Percentiles rank a stretch among this genome's conserved stretches.
phyloP scores from a whole-genome alignment of 2,329 filamentous ascomycete genomes.

The Thielaviopsis punctulata region DNA sequence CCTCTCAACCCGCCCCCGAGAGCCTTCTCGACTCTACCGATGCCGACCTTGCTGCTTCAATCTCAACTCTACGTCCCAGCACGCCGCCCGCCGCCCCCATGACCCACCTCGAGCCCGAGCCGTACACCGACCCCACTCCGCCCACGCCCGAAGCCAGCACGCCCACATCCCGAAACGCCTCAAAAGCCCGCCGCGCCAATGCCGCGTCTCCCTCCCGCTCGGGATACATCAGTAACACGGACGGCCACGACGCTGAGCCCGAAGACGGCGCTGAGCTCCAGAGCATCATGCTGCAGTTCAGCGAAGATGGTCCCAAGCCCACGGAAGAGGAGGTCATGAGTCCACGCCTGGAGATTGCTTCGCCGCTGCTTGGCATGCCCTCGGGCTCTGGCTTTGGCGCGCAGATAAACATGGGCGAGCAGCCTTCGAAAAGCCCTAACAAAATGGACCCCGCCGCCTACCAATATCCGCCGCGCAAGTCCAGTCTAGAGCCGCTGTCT shows the following conservation, averaged over 20 bases:
- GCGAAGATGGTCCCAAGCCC: slow-evolving; percentile 52
- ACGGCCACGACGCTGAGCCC: slow-evolving; percentile 31
- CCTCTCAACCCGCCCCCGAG: neutral
- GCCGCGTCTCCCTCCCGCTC: slow-evolving; percentile 37
- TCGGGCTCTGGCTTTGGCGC: slow-evolving; percentile 15
- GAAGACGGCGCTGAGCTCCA: slow-evolving; percentile 76
- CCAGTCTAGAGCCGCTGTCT: slow-evolving; percentile 62
- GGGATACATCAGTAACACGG: slow-evolving; percentile 38
- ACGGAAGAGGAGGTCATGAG: slow-evolving; percentile 81
- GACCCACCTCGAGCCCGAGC: slow-evolving; percentile 30
- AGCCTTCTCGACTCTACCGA: neutral
- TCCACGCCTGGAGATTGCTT: slow-evolving; percentile 65
- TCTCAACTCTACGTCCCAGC: slow-evolving; percentile 31
- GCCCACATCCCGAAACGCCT: slow-evolving; percentile 40
- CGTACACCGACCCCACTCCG: slow-evolving; percentile 41
- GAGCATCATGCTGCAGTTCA: slow-evolving; percentile 94
- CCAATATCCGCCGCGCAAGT: slow-evolving; percentile 66
- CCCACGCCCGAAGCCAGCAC: slow-evolving; percentile 37
- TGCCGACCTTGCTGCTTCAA: slow-evolving; percentile 19
- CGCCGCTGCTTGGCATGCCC: slow-evolving; percentile 52
- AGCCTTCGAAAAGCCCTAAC: neutral
- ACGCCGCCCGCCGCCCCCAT: slow-evolving; percentile 24
- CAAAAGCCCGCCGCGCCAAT: slow-evolving; percentile 24
- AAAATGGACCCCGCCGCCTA: neutral
- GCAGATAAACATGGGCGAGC: neutral